These are phyloP conservation scores for Myriosclerotinia curreyana DNA, from an alignment of 2,329 filamentous ascomycete genomes.

Conservation along the genomic window DNA sequence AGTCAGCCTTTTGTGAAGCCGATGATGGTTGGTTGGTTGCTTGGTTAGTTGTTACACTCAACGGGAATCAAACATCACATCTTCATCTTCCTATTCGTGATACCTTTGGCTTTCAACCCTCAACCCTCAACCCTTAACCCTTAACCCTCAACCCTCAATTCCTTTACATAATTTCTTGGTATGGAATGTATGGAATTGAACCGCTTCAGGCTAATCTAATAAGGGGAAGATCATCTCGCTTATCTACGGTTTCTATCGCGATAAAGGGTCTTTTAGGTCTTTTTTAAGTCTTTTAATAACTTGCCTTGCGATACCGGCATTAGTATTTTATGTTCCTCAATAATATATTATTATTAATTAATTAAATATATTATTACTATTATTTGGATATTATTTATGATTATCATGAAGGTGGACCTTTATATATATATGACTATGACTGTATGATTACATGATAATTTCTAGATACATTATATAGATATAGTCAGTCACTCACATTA, in stretches of 20 bases:
- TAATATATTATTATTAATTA: background rate
- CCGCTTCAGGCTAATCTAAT: background rate
- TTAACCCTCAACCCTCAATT: too few species aligned
- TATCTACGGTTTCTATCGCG: slow-evolving; percentile 18
- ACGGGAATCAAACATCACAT: too few species aligned
- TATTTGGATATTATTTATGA: too few species aligned
- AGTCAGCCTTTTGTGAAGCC: background rate
- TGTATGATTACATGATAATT: slow-evolving; percentile 9
- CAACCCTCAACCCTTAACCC: too few species aligned
- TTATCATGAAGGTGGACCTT: background rate
- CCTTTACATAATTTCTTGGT: too few species aligned
- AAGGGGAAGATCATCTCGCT: slow-evolving; percentile 4
- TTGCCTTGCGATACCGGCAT: slow-evolving; percentile 11
- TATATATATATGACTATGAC: background rate
- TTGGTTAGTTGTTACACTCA: too few species aligned
- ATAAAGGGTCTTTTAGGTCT: background rate
- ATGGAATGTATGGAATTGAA: slow-evolving; percentile 1
- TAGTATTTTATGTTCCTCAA: background rate
- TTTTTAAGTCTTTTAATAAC: background rate
- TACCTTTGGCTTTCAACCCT: too few species aligned
- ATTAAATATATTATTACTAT: background rate
- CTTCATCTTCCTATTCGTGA: too few species aligned
- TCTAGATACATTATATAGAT: too few species aligned
- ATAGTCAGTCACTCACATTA: too few species aligned
- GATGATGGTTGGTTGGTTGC: too few species aligned